These are phyloP conservation scores for Pelargonium myrrhifolium DNA, from an alignment of 441 rosid species.

Conservation along the genomic window DNA sequence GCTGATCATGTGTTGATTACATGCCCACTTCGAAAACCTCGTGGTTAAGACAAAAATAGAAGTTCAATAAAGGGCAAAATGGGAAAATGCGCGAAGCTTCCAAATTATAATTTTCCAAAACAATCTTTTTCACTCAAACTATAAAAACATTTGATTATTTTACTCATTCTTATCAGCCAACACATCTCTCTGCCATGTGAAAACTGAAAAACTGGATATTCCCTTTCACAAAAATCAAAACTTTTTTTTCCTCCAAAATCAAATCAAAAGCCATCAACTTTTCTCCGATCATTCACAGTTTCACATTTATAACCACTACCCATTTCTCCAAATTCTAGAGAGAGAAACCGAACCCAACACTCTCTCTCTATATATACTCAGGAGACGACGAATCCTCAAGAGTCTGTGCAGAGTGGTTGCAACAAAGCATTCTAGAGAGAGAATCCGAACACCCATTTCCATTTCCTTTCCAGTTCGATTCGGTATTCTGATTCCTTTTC, in stretches of 20 bases:
- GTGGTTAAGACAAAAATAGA: no score
- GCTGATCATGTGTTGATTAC: no score
- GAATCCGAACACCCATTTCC: no score
- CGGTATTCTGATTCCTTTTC: background rate
- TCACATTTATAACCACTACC: background rate
- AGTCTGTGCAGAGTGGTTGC: background rate
- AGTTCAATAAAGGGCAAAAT: no score
- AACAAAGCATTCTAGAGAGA: background rate
- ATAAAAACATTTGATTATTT: no score
- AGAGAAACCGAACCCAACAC: background rate
- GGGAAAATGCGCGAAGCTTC: no score
- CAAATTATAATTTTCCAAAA: no score
- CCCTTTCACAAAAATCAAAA: background rate
- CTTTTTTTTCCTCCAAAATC: background rate
- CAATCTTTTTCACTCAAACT: no score
- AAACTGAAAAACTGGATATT: conserved; percentile 5
- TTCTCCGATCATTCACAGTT: background rate
- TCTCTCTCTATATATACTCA: background rate
- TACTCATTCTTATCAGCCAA: background rate
- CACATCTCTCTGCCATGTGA: background rate
- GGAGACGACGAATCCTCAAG: background rate
- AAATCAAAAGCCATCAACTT: conserved; percentile 4
- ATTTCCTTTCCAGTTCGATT: no score
- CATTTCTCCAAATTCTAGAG: conserved; percentile 3
- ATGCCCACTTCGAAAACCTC: no score